A percentile compares a stretch with the other conserved stretches of the same genome.
phyloP scores from a whole-genome alignment of 306 rosid genomes.

The Alnus rubra region DNA sequence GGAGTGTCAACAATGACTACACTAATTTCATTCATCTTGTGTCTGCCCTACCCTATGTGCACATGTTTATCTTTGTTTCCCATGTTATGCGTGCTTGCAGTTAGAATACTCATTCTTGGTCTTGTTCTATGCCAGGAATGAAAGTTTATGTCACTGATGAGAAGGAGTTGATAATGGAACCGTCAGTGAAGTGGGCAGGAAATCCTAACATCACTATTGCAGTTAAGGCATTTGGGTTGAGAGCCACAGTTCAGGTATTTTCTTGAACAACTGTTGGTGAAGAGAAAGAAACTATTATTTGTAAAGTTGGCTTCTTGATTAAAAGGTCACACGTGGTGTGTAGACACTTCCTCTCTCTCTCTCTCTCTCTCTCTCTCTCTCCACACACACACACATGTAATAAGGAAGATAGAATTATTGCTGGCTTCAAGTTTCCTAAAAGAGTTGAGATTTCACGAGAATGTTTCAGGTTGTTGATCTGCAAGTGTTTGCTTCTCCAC shows the following conservation, averaged over 20 bases:
- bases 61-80: neutral
- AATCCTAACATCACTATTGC: conserved; percentile 78
- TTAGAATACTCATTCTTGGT: conserved; percentile 27
- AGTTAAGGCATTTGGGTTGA: conserved; percentile 81
- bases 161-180: conserved; percentile 87
- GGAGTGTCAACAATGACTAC: neutral
- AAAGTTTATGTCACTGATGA: conserved; percentile 83
- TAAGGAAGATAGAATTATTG: neutral
- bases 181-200: conserved; percentile 83
- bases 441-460: conserved; percentile 30
- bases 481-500: conserved; percentile 88
- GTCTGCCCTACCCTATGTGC: neutral
- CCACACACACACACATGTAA: neutral
- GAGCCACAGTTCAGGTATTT: conserved; percentile 84
- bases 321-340: neutral
- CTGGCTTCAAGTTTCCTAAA: conserved; percentile 10
- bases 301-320: neutral
- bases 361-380: neutral
- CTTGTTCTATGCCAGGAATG: conserved; percentile 61
- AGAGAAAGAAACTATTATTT: neutral
- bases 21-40: neutral
- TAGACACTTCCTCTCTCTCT: neutral
- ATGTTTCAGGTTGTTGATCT: conserved; percentile 72
- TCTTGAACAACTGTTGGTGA: conserved; percentile 13
- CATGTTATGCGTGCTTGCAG: neutral